phyloP scores from a whole-genome alignment of 495 filamentous ascomycete genomes.

The Penicillium robsamsonii region DNA sequence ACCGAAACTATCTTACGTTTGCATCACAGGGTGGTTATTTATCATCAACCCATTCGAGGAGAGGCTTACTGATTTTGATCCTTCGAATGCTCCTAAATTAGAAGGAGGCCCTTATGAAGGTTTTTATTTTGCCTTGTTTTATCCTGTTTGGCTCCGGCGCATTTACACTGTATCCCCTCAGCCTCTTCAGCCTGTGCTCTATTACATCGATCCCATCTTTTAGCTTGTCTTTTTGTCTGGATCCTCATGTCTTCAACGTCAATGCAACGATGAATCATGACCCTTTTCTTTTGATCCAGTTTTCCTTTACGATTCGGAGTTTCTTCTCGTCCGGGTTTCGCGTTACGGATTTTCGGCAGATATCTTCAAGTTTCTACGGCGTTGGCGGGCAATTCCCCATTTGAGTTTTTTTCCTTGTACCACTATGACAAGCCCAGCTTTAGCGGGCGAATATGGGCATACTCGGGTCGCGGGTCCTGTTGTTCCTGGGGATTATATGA shows the following conservation, averaged over 20 bases:
- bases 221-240: constrained; percentile 26
- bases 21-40: constrained; percentile 30
- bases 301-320: constrained; percentile 20
- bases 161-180: constrained; percentile 7
- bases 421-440: constrained; percentile 6
- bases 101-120: constrained; percentile 26
- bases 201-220: constrained; percentile 15
- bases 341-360: background rate
- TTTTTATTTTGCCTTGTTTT: constrained; percentile 8
- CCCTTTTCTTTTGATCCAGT: constrained; percentile 20
- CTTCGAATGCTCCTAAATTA: constrained; percentile 29
- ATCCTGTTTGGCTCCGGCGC: constrained; percentile 11
- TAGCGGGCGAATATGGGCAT: constrained; percentile 4
- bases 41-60: constrained; percentile 31
- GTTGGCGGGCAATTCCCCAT: constrained; percentile 6
- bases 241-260: constrained; percentile 41
- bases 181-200: constrained; percentile 12
- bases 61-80: constrained; percentile 17
- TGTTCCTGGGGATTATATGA: background rate
- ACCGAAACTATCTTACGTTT: constrained; percentile 12
- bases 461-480: background rate
- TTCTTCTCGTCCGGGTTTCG: background rate
- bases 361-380: constrained; percentile 1
- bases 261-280: constrained; percentile 51
- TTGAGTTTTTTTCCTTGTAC: constrained; percentile 10